Conservation (phyloP, 257 asterid species). For the Mentha longifolia region DNA sequence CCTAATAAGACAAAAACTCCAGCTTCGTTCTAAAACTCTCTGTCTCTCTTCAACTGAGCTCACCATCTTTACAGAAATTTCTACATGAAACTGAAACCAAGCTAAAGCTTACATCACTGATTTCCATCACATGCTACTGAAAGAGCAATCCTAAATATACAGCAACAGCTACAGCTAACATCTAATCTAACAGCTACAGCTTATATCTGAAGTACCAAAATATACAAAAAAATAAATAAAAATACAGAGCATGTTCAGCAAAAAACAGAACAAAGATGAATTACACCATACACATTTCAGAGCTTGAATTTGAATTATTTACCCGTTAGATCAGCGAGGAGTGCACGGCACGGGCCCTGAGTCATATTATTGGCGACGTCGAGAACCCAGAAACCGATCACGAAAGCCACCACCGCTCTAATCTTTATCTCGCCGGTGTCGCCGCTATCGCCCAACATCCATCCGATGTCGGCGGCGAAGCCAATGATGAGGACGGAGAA, state of each 20-base stretch:
- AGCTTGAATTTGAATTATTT: background rate
- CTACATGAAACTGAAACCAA: background rate
- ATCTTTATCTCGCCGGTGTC: conserved; percentile 45
- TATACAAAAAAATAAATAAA: background rate
- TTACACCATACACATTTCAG: background rate
- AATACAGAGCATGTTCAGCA: background rate
- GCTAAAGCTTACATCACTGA: conserved; percentile 9
- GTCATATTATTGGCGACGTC: conserved; percentile 88
- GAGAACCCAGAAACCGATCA: conserved; percentile 84
- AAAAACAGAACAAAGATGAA: background rate
- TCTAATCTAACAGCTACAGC: background rate
- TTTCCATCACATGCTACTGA: conserved; percentile 13
- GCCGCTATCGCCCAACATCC: conserved; percentile 68
- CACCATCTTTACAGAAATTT: background rate
- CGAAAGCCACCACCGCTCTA: conserved; percentile 68
- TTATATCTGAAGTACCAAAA: background rate
- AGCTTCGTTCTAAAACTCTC: background rate
- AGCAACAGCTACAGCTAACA: background rate
- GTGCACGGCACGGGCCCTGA: conserved; percentile 91
- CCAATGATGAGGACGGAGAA: conserved; percentile 71
- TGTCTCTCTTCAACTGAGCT: conserved; percentile 4
- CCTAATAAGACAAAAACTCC: background rate
- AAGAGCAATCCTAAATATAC: background rate
- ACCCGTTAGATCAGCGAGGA: conserved; percentile 90
- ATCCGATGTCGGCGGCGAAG: conserved; percentile 76